Conservation (phyloP, 2,329 filamentous ascomycete genomes). For the Sporothrix humicola region DNA sequence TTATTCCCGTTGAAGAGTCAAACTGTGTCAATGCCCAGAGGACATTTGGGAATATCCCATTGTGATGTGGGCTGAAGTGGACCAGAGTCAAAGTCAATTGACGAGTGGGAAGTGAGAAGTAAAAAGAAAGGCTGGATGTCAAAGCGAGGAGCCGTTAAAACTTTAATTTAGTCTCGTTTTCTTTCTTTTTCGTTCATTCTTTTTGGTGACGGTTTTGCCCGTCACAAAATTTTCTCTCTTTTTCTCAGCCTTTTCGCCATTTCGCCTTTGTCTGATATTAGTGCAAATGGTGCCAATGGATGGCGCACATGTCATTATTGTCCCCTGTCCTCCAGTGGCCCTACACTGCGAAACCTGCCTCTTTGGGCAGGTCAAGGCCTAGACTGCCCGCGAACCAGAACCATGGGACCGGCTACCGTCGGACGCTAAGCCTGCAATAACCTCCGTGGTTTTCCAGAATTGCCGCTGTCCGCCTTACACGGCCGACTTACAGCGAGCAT, state of each 20-base stretch:
- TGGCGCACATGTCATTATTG: too few species aligned
- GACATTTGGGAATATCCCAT: background rate
- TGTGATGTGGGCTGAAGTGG: background rate
- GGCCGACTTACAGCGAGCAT: too few species aligned
- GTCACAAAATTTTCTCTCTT: constrained; percentile 1
- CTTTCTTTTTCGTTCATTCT: background rate
- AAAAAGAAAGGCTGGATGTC: background rate
- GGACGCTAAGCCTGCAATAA: constrained; percentile 5
- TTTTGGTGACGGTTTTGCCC: background rate
- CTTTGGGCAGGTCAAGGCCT: background rate
- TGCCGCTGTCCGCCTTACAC: background rate
- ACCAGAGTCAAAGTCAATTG: background rate
- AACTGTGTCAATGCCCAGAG: background rate
- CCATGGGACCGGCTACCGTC: constrained; percentile 21
- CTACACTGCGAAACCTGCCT: background rate
- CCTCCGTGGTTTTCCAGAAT: background rate
- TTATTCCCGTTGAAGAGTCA: background rate
- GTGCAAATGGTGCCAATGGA: too few species aligned
- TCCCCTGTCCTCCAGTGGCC: too few species aligned
- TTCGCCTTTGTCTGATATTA: too few species aligned
- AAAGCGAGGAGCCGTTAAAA: background rate
- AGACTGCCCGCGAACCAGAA: background rate
- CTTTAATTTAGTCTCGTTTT: background rate
- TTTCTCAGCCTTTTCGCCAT: background rate
- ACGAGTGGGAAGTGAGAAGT: background rate